Percentiles rank a stretch among this genome's conserved stretches.
Conservation (phyloP, 257 asterid species). For the Anisodus tanguticus region DNA sequence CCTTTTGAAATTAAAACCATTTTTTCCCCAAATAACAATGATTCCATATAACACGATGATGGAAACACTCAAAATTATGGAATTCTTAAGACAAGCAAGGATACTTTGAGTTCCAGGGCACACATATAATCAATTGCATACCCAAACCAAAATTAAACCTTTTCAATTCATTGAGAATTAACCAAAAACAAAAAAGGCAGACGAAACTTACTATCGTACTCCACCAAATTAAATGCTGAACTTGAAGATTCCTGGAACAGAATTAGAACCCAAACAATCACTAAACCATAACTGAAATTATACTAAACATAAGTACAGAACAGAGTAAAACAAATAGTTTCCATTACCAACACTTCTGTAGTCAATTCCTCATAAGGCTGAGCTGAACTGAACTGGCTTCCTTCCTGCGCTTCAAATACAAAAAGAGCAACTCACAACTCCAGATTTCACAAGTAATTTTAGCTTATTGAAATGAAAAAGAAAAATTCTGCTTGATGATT, state of each 20-base stretch:
- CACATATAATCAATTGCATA: not conserved
- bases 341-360: slow-evolving; percentile 64
- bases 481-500: not conserved
- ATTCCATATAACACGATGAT: not conserved
- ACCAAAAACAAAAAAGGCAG: slow-evolving; percentile 7
- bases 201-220: slow-evolving; percentile 67
- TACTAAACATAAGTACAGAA: not conserved
- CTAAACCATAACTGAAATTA: not conserved
- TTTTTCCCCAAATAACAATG: not conserved
- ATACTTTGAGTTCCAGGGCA: not conserved
- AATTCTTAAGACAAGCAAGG: not conserved
- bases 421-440: not conserved
- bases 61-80: not conserved
- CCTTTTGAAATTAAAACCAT: not conserved
- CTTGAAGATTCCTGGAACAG: slow-evolving; percentile 54
- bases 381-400: slow-evolving; percentile 55
- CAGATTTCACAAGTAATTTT: not conserved
- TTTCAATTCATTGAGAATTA: not conserved
- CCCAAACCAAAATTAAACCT: not conserved
- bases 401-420: slow-evolving; percentile 52
- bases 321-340: slow-evolving; percentile 19
- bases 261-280: slow-evolving; percentile 21
- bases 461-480: not conserved
- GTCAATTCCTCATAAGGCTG: slow-evolving; percentile 63
- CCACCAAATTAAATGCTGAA: slow-evolving; percentile 61